Base-by-base conservation (phyloP, 495 filamentous ascomycete genomes). In the Xylaria bambusicola region DNA sequence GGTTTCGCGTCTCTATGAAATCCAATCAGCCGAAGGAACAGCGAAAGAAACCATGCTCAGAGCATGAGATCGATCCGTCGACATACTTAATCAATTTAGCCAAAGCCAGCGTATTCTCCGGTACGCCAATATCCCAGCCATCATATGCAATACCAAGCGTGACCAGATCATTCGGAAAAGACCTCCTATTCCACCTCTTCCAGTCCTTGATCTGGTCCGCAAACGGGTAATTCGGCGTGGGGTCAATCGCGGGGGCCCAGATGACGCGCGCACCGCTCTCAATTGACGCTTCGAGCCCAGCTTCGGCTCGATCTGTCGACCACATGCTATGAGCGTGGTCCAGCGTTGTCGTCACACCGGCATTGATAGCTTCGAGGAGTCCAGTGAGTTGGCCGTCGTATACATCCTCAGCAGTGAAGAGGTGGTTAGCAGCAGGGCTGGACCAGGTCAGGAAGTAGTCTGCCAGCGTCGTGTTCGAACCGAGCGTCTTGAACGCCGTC, bases 271-370 rank as follows among this genome's bases (percentile, higher is more conserved):
- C 75, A 6, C 77, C 75, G 17, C 73, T 75, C 17, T 77, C 72
- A 12, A 77, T 60, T 0, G 65, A 68, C 8, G 71, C 77, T 13
- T 70, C 62, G 5, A 73, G 64, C 6, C 75, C 75, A 0, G 75
- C 73, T 35, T 71, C 57, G 1, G 70, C 56, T 58, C 78, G 70
- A 0, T 75, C 77, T 3, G 71, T 66, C 0, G 78, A 73, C 50
- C 71, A 73, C 47, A 73, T 81, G 36, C 79, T 61, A 66, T 84
- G 79, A 0, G 82, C 79, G 61, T 84, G 81, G 60, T 86, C 84
- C 1, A 85, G 73, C 0, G 84, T 72, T 0, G 82, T 84, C 3
- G 85, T 88, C 4, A 79, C 81, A 13, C 85, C 84, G 5, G 75
- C 76, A 60, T 84, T 73, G 15, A 88, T 40, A 13, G 73, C 72